Base-by-base conservation (phyloP, 164 flowering plant species). In the Santalum album region DNA sequence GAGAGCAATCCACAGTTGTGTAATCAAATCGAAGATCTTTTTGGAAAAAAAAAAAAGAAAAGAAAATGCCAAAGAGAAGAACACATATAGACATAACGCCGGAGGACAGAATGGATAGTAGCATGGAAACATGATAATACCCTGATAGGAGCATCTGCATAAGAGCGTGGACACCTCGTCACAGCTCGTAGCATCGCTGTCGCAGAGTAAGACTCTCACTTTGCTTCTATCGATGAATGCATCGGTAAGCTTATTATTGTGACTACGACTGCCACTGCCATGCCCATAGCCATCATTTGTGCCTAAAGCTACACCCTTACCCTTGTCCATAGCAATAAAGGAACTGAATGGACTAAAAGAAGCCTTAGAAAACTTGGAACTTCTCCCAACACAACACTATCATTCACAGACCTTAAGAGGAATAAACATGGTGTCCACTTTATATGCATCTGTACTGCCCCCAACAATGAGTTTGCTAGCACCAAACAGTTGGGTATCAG, bases 101-200 rank as follows among this genome's bases (percentile, higher is more conserved):
- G 4, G 34, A 29, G 4, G 34, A 29, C 4, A 29, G 4, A 3
- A 9, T 29, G 34, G 9, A 29, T n/a, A 29, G 9, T 29, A 29
- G 4, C 4, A 9, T 29, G 34, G 9, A 29, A 29, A 29, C 34
- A 29, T 29, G 34, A 36, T 5, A 38, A 38, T 20, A 46, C 50
- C 50, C 16, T 46, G 50, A 23, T 46, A 46, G 25, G 50, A 46
- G 25, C 50, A 46, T 20, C 16, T 46, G 25, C 50, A 23, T 20
- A 46, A 16, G 14, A 46, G 50, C 12, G 22, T 19, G 5, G 16
- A 46, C n/a, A 46, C 25, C 12, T n/a, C 25, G 6, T 46, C 25
- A 9, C 10, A 23, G 25, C 50, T 46, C 50, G n/a, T 46, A 6
- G 50, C 10, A 46, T 46, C 50, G 23, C 23, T 46, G 7, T n/a